Base-by-base conservation (phyloP, 176 grass and related monocot genomes). In the Saccharum spontaneum region DNA sequence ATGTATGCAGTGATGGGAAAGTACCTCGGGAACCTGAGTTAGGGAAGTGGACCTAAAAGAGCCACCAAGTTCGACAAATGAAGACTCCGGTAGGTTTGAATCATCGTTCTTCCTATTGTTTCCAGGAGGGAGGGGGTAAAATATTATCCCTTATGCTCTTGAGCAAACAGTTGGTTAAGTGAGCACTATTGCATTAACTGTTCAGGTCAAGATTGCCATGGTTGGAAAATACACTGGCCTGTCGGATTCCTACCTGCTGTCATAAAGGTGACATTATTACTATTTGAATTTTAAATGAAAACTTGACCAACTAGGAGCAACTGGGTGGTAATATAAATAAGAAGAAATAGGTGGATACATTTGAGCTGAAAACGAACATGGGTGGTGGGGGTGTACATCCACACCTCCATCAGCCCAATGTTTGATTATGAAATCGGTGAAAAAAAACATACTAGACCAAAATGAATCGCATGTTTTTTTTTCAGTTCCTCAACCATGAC, bases 141-240 rank as follows among this genome's bases (percentile, higher is more conserved):
- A 10, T 66, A 46, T 41, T 41, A 0, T 7, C 46, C 62, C 26
- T 67, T 78, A 36, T 75, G 30, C 2, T 77, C 78, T 28, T 18
- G 17, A 11, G 62, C 1, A 79, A 31, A 7, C 17, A 4, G 0
- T 22, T 55, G 54, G 16, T 69, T 65, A 73, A 41, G 18, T 86
- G 41, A 82, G 44, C 28, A 77, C 40, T 72, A 78, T 80, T 70
- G 28, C 24, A 49, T 76, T 68, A 76, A 80, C 23, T 63, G 86
- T 91, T 68, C 75, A 99, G 97, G 97, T 99, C 64, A 92, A 91
- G 76, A 97, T 97, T 71, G 92, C 88, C 4, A 89, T 94, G 83
- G 94, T 97, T 79, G 94, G 94, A 82, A 97, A 97, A 82, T 97
- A 97, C 80, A 97, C 84, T 40, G 81, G 88, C 22, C 81, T 97